Evolutionary conservation across 179 eudicot species (phyloP).

Genomic region (Silene coronaria): DNA sequence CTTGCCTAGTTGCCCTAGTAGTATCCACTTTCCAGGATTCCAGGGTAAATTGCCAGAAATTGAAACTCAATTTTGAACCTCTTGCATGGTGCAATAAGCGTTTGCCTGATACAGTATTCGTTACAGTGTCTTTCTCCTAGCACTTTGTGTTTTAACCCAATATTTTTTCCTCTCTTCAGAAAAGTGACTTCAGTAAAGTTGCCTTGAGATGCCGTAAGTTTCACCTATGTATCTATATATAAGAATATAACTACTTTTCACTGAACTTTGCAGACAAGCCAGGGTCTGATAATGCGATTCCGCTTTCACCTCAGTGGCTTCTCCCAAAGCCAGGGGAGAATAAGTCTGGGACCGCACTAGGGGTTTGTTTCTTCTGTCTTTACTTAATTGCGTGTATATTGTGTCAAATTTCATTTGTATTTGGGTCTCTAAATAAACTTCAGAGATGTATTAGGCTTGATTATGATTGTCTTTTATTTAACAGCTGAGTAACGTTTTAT

Average conservation of each 20-base stretch:
- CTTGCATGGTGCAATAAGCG: background rate
- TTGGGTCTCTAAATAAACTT: background rate
- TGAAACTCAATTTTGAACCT: background rate
- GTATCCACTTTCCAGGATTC: background rate
- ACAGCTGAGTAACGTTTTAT: slow-evolving; percentile 1
- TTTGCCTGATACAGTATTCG: background rate
- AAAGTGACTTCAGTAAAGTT: background rate
- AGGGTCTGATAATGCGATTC: slow-evolving; percentile 64
- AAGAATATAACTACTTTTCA: slow-evolving; percentile 6
- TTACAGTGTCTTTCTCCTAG: background rate
- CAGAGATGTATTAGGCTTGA: background rate
- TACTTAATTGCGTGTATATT: background rate
- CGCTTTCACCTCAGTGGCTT: slow-evolving; percentile 99
- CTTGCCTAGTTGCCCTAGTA: background rate
- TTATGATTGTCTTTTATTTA: background rate
- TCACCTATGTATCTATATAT: background rate
- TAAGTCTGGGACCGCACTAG: slow-evolving; percentile 59
- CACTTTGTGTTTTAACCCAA: background rate
- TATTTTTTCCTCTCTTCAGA: background rate
- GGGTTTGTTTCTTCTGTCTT: slow-evolving; percentile 42
- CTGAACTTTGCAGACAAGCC: slow-evolving; percentile 52
- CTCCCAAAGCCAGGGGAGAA: slow-evolving; percentile 83
- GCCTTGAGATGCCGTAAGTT: slow-evolving; percentile 10
- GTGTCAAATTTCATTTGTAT: background rate
- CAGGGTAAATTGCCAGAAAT: background rate